These are phyloP conservation scores for Pholiota adiposa DNA, from an alignment of 1,284 basidiomycete genomes.

Conservation along the genomic window DNA sequence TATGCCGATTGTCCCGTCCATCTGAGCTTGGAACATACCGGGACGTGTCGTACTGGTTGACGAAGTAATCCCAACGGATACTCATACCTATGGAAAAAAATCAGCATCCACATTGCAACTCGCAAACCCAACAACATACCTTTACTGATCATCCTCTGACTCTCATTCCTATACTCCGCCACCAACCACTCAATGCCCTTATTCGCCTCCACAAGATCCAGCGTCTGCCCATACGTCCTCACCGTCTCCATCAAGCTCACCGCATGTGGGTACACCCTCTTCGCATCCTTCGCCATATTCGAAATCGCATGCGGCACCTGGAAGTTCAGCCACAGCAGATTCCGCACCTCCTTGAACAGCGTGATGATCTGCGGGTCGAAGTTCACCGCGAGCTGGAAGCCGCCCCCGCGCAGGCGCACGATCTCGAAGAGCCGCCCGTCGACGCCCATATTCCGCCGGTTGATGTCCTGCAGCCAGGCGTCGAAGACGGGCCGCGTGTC, in stretches of 20 bases:
- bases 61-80: slow-evolving; percentile 96
- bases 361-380: slow-evolving; percentile 99
- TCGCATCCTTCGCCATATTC: slow-evolving; percentile 98
- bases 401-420: slow-evolving; percentile 71
- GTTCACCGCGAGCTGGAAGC: slow-evolving; percentile 91
- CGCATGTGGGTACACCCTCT: slow-evolving; percentile 97
- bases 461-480: slow-evolving; percentile 96
- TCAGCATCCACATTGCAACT: slow-evolving; percentile 9
- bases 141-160: slow-evolving; percentile 87
- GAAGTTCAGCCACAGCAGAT: slow-evolving; percentile 94
- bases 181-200: slow-evolving; percentile 92
- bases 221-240: slow-evolving; percentile 93
- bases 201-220: slow-evolving; percentile 88
- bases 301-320: slow-evolving; percentile 93
- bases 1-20: slow-evolving; percentile 86
- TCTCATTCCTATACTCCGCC: slow-evolving; percentile 89
- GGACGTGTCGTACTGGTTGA: slow-evolving; percentile 87
- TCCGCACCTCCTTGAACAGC: slow-evolving; percentile 97
- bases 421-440: slow-evolving; percentile 98
- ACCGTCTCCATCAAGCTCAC: slow-evolving; percentile 99
- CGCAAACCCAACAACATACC: slow-evolving; percentile 49
- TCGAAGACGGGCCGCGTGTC: slow-evolving; percentile 95
- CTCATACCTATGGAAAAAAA: slow-evolving; percentile 68
- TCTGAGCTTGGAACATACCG: slow-evolving; percentile 75
- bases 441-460: slow-evolving; percentile 89